A percentile compares a stretch with the other conserved stretches of the same genome.
Conservation (phyloP, 345 rosid genomes). For the Populus ilicifolia region DNA sequence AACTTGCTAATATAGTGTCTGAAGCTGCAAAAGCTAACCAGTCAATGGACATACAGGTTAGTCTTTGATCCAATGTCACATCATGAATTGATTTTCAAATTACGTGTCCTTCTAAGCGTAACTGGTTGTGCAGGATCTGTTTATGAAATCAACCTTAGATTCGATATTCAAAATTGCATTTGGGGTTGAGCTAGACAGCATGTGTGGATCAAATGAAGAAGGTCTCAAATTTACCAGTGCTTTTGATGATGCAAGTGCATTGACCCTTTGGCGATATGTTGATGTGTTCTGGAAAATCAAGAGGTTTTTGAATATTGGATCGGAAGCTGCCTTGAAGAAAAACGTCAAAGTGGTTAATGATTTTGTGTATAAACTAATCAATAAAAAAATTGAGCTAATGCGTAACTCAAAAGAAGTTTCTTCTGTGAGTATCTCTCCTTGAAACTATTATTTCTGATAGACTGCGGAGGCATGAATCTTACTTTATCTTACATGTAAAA, state of each 20-base stretch:
- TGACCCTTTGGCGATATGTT: constrained; percentile 33
- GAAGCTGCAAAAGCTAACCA: constrained; percentile 19
- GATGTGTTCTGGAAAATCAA: constrained; percentile 34
- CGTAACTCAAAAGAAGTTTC: neutral
- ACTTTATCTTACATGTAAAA: too few species aligned
- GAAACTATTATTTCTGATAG: too few species aligned
- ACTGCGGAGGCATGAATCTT: too few species aligned
- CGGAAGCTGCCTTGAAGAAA: constrained; percentile 36
- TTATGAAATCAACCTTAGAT: constrained; percentile 40
- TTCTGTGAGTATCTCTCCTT: neutral
- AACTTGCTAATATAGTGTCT: constrained; percentile 31
- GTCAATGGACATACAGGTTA: constrained; percentile 37
- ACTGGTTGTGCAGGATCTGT: constrained; percentile 29
- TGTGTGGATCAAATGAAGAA: constrained; percentile 29
- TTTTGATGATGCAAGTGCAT: constrained; percentile 37
- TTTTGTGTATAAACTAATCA: constrained; percentile 28
- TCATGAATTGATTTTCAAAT: too few species aligned
- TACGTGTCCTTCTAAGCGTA: too few species aligned
- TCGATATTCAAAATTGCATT: constrained; percentile 43
- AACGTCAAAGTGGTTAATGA: constrained; percentile 33
- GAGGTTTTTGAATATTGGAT: constrained; percentile 36
- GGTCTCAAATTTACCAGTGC: constrained; percentile 25
- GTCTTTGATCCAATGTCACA: neutral
- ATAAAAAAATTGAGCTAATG: too few species aligned
- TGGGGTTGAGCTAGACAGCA: constrained; percentile 34